Conservation (phyloP, 768 basidiomycete genomes). For the Boletellus ananas region DNA sequence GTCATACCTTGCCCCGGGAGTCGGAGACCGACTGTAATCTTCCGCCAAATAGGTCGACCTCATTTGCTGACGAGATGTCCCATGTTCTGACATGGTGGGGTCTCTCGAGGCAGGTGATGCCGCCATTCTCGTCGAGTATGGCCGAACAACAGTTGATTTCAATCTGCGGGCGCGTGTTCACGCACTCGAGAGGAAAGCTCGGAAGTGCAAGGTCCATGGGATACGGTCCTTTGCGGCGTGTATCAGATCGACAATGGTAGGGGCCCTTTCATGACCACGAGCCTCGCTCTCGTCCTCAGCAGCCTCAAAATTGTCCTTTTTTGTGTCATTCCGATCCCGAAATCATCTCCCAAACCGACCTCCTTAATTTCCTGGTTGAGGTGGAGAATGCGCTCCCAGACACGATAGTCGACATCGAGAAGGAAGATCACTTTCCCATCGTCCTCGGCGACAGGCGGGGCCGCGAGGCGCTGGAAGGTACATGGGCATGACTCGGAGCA, state of each 20-base stretch:
- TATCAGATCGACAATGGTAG: slow-evolving; percentile 57
- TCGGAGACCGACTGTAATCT: slow-evolving; percentile 37
- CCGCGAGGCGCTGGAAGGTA: no score
- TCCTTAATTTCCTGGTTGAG: slow-evolving; percentile 33
- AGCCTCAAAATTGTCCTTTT: background rate
- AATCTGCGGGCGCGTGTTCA: slow-evolving; percentile 55
- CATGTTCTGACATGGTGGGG: background rate
- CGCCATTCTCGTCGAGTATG: slow-evolving; percentile 32
- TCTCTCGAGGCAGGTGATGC: slow-evolving; percentile 51
- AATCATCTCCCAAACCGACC: slow-evolving; percentile 37
- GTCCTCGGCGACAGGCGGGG: no score
- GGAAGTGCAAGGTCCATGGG: slow-evolving; percentile 26
- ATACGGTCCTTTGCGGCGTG: slow-evolving; percentile 46
- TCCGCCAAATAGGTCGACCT: slow-evolving; percentile 11
- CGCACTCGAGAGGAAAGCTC: slow-evolving; percentile 44
- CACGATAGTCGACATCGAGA: slow-evolving; percentile 20
- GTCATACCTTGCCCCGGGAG: slow-evolving; percentile 2
- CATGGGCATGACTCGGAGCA: no score
- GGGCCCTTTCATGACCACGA: background rate
- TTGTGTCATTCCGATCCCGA: slow-evolving; percentile 50
- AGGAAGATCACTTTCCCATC: no score
- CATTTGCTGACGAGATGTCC: slow-evolving; percentile 3
- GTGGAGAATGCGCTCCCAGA: slow-evolving; percentile 41
- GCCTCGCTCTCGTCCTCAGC: no score
- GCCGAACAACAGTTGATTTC: slow-evolving; percentile 50